These are phyloP conservation scores for Pseudoscleropodium purum DNA, from an alignment of 225 moss, liverwort and hornwort genomes.

Conservation along the genomic window DNA sequence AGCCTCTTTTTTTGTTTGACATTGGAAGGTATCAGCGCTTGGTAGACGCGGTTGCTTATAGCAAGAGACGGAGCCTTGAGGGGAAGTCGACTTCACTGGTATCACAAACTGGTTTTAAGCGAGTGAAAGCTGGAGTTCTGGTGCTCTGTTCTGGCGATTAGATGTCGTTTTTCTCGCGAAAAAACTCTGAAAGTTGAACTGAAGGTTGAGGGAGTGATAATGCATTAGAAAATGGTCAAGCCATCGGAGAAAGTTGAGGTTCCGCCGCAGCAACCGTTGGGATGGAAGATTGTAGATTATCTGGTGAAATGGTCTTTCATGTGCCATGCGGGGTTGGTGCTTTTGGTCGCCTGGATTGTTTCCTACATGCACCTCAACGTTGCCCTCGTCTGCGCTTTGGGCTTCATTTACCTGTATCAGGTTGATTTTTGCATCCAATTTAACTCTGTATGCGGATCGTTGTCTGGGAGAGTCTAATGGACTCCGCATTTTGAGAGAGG, in stretches of 20 bases:
- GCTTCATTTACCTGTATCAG: conserved; percentile 63
- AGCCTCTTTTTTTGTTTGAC: background rate
- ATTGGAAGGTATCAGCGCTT: background rate
- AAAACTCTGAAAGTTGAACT: background rate
- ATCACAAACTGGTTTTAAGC: background rate
- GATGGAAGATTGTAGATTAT: conserved; percentile 7
- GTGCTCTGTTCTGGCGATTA: background rate
- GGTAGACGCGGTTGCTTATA: background rate
- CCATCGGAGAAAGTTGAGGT: background rate
- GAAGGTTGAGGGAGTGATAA: background rate
- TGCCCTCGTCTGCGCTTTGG: conserved; percentile 48
- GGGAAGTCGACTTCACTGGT: background rate
- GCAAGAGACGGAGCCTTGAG: background rate
- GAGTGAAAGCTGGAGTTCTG: background rate
- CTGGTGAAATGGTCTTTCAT: conserved; percentile 55
- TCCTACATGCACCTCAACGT: conserved; percentile 36
- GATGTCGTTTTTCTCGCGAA: background rate
- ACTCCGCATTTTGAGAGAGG: background rate
- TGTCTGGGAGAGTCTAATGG: background rate
- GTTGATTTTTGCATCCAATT: conserved; percentile 12
- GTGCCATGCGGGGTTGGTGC: conserved; percentile 64
- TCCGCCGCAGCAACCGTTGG: conserved; percentile 4
- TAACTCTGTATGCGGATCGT: background rate
- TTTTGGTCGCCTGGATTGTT: conserved; percentile 49
- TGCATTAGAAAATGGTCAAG: conserved; percentile 17